These are phyloP conservation scores for Blastobotrys petasosporus DNA, from an alignment of 1,139 yeast species.

Conservation along the genomic window DNA sequence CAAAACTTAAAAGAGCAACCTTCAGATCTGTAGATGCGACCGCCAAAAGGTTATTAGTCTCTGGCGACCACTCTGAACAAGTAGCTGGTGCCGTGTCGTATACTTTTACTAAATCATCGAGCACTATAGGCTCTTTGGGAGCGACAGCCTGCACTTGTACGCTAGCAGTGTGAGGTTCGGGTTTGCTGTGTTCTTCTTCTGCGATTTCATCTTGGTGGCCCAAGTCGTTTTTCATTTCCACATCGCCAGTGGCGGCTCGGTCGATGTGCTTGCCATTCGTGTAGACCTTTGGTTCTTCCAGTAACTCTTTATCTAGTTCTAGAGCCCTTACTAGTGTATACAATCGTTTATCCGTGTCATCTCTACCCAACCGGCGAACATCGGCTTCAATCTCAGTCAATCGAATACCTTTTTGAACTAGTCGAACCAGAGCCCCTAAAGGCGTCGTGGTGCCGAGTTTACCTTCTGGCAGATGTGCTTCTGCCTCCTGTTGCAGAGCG, in stretches of 20 bases:
- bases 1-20: slow-evolving; percentile 11
- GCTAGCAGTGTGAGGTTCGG: slow-evolving; percentile 1
- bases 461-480: slow-evolving; percentile 54
- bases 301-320: slow-evolving; percentile 18
- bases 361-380: slow-evolving; percentile 35
- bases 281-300: slow-evolving; percentile 13
- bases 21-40: slow-evolving; percentile 17
- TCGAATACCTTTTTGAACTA: slow-evolving; percentile 81
- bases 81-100: slow-evolving; percentile 17
- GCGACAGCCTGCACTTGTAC: slow-evolving; percentile 8
- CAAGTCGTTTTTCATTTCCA: not conserved
- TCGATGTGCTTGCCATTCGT: slow-evolving; percentile 2
- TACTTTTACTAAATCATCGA: slow-evolving; percentile 10
- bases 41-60: slow-evolving; percentile 17
- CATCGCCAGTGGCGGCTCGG: slow-evolving; percentile 2
- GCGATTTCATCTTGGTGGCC: not conserved
- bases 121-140: slow-evolving; percentile 1
- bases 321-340: slow-evolving; percentile 39
- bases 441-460: slow-evolving; percentile 47
- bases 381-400: slow-evolving; percentile 53
- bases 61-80: slow-evolving; percentile 25
- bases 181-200: slow-evolving; percentile 3
- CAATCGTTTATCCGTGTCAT: slow-evolving; percentile 22
- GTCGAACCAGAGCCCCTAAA: slow-evolving; percentile 69
- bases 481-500: slow-evolving; percentile 73